Base-by-base conservation (phyloP, 176 grass and related monocot genomes). In the Pontederia crassipes region DNA sequence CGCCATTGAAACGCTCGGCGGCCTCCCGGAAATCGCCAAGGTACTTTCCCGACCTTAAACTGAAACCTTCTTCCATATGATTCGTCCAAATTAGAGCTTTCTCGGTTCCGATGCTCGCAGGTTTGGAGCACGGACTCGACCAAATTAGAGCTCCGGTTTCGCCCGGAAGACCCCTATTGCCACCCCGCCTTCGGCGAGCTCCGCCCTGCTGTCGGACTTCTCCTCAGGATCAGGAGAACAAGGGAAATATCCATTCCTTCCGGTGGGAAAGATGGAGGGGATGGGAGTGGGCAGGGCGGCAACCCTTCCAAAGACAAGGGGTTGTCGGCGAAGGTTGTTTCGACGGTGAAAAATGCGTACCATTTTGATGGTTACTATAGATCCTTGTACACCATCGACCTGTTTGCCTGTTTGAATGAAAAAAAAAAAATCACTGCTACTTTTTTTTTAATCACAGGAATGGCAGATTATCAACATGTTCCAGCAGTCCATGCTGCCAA, bases 391-490 rank as follows among this genome's bases (percentile, higher is more conserved):
- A 52, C 4, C 13, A 8, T 32, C 18, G 24, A 26, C 15, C 8
- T 73, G 62, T 70, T 79, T 12, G 55, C 18, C 28, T 2, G 6
- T 40, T 40, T 40, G 32, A 7, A 40, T 2, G 11, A n/a, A 57
- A 26, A 46, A 46, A 20, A 18, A 11, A 45, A 20, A 45, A 20
- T 2, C 9, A 35, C 45, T 2, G 2, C 1, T 11, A 11, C 16
- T 12, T 8, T 17, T 54, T 68, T n/a, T 55, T 14, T 40, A 17
- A 28, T 68, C 2, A 7, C 58, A 95, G 90, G 90, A 61, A 84
- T 96, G 86, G 58, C 75, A 59, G 91, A 96, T 65, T 96, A 84
- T 77, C 91, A 96, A 61, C 72, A 90, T 87, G 80, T 96, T 55
- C 52, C 87, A 70, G 77, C 81, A 40, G 69, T 90, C 9, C 86